A percentile compares a stretch with the other conserved stretches of the same genome.
phyloP scores from a whole-genome alignment of 148 eudicot species.

The Cornus controversa region DNA sequence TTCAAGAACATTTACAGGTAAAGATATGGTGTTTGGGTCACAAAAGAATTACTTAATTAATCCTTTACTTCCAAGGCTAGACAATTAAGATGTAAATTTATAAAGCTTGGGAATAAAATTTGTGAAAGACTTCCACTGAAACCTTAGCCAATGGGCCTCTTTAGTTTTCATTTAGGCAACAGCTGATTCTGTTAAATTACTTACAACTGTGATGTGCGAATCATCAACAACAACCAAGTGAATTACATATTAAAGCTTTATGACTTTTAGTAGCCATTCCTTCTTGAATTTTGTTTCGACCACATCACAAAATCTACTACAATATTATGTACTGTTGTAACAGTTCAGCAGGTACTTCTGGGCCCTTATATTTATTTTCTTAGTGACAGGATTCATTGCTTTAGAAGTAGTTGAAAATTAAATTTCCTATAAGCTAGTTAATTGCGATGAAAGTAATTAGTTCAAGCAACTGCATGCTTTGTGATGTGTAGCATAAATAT shows the following conservation, averaged over 20 bases:
- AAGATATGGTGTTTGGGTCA: not conserved
- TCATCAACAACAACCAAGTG: not conserved
- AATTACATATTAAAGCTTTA: not conserved
- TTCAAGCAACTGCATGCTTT: not conserved
- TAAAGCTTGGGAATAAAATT: constrained; percentile 1
- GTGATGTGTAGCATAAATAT: not conserved
- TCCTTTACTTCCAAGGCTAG: not conserved
- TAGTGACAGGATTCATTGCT: not conserved
- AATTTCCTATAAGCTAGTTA: not conserved
- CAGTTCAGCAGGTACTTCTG: not conserved
- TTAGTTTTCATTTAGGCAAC: not conserved
- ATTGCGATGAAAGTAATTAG: not conserved
- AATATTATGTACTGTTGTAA: not conserved
- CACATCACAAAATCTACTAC: not conserved
- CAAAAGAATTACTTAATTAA: not conserved
- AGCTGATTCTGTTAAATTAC: not conserved
- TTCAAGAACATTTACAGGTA: not conserved
- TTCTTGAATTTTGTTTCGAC: not conserved
- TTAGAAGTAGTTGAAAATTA: not conserved
- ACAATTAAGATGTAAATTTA: not conserved
- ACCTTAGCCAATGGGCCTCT: not conserved
- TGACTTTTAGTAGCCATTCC: not conserved
- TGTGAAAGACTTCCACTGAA: too few relatives aligned
- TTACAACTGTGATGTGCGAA: not conserved
- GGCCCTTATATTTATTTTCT: not conserved